Evolutionary conservation across 2,329 filamentous ascomycete species (phyloP).

Genomic region (Arachnopeziza araneosa): DNA sequence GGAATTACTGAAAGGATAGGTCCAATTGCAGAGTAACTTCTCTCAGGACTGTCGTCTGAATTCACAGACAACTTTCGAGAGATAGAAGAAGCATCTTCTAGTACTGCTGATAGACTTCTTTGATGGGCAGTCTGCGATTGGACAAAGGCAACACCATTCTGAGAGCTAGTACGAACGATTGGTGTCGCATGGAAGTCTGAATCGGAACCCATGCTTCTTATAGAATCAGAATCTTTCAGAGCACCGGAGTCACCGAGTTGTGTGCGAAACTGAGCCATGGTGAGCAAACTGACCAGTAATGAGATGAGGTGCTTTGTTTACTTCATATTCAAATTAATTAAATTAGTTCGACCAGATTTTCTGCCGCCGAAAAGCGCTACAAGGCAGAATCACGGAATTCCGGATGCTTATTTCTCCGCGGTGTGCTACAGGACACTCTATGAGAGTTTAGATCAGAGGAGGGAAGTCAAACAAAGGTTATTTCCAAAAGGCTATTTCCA

Average conservation of each 20-base stretch:
- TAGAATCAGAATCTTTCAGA: not conserved
- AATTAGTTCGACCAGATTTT: not conserved
- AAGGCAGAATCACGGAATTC: not conserved
- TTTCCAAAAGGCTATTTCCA: too few species aligned
- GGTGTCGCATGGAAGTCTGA: constrained; percentile 14
- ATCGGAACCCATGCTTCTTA: constrained; percentile 13
- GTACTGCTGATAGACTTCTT: constrained; percentile 20
- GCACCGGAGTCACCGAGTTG: not conserved
- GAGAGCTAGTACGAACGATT: not conserved
- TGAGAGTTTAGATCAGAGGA: not conserved
- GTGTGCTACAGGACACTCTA: not conserved
- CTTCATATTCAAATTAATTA: not conserved
- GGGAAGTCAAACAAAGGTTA: not conserved
- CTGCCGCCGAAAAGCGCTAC: not conserved
- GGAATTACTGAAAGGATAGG: not conserved
- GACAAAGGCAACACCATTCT: not conserved
- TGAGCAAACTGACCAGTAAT: not conserved
- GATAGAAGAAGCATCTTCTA: constrained; percentile 17
- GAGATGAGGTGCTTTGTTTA: not conserved
- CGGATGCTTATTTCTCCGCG: not conserved
- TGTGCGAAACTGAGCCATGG: constrained; percentile 7
- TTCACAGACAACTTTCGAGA: constrained; percentile 21
- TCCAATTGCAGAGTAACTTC: not conserved
- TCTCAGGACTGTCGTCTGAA: constrained; percentile 16
- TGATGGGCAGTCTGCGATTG: not conserved